Evolutionary conservation across 495 filamentous ascomycete species (phyloP).

Genomic region (Penicillium ochrochloron): DNA sequence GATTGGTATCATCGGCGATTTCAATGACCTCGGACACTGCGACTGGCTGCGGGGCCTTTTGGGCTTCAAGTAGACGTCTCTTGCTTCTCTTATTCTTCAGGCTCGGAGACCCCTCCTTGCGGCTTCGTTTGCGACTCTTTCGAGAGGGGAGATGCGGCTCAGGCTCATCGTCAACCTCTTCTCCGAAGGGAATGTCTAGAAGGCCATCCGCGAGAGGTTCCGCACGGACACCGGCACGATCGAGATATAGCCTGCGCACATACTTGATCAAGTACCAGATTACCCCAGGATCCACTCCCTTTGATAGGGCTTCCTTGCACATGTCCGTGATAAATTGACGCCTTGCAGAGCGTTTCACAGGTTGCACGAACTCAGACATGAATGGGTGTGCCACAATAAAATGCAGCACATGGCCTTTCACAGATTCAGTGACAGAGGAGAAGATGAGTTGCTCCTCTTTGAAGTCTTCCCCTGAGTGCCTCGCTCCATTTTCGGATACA

Average conservation of each 20-base stretch:
- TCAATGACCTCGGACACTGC: neutral
- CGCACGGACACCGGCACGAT: constrained; percentile 2
- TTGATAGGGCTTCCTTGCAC: constrained; percentile 11
- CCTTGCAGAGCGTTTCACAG: constrained; percentile 27
- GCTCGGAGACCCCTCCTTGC: neutral
- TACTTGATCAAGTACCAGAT: constrained; percentile 25
- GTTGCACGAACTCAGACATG: constrained; percentile 20
- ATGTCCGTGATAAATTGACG: constrained; percentile 29
- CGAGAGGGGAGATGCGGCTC: neutral
- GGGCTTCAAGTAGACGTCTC: neutral
- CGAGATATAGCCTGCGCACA: constrained; percentile 32
- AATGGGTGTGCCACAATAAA: constrained; percentile 32
- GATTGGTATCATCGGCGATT: neutral
- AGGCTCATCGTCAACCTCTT: constrained; percentile 17
- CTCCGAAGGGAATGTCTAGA: constrained; percentile 27
- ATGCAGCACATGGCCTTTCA: constrained; percentile 20
- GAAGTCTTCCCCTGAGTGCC: neutral
- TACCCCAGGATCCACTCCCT: constrained; percentile 19
- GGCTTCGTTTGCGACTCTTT: constrained; percentile 13
- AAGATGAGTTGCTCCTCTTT: constrained; percentile 25
- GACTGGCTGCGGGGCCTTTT: neutral
- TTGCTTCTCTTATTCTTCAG: neutral
- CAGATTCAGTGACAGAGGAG: constrained; percentile 16
- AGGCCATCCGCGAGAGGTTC: neutral
- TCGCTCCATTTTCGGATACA: neutral